phyloP scores from a whole-genome alignment of 1,284 basidiomycete genomes.

The Omphalotus olearius region DNA sequence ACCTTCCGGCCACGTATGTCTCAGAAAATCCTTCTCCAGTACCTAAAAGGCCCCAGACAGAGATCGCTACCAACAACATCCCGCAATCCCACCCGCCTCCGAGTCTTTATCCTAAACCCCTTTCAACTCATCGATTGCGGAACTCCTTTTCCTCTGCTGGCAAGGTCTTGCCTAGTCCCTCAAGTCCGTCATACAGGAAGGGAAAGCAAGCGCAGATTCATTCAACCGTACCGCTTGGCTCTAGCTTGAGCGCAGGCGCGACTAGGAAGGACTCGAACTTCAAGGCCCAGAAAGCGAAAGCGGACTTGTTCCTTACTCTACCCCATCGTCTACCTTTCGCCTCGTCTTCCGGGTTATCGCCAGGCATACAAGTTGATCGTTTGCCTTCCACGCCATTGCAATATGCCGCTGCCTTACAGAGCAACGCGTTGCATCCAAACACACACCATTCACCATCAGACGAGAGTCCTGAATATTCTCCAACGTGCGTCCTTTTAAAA shows the following conservation, averaged over 20 bases:
- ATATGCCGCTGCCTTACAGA: slow-evolving; percentile 12
- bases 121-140: slow-evolving; percentile 44
- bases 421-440: slow-evolving; percentile 12
- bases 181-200: slow-evolving; percentile 19
- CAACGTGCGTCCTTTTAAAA: not conserved
- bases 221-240: slow-evolving; percentile 7
- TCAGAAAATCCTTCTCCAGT: not conserved
- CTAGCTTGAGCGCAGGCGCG: slow-evolving; percentile 10
- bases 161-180: slow-evolving; percentile 25
- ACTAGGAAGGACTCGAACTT: not conserved
- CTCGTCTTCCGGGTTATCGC: slow-evolving; percentile 1
- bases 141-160: slow-evolving; percentile 53
- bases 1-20: not conserved
- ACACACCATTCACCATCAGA: slow-evolving; percentile 2
- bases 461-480: not conserved
- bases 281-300: slow-evolving; percentile 11
- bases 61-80: not conserved
- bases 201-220: slow-evolving; percentile 20
- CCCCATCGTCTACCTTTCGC: slow-evolving; percentile 10
- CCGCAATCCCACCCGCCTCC: slow-evolving; percentile 3
- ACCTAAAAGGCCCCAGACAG: not conserved
- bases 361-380: slow-evolving; percentile 4
- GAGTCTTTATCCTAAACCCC: slow-evolving; percentile 1
- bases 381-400: slow-evolving; percentile 2
- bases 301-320: slow-evolving; percentile 13